Evolutionary conservation across 2,329 filamentous ascomycete genomes (phyloP), one percentile per base, ranked within the genome.

Genomic region (Venturia asperata): DNA sequence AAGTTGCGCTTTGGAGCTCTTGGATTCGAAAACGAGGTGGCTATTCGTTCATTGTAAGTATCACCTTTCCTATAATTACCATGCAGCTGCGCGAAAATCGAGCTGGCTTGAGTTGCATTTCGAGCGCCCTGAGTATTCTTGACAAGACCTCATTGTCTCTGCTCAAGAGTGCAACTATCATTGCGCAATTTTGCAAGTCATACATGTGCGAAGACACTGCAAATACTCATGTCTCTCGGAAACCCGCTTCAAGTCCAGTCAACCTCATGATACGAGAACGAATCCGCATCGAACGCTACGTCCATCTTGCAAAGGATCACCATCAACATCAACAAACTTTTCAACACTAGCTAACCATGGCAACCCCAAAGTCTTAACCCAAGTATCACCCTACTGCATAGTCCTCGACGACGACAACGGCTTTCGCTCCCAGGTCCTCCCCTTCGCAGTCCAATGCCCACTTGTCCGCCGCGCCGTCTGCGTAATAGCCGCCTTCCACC

Each of bases 321-420:
- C 9, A 11, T 41, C 39, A 41, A 11, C 39, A 41, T 41, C 39
- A 5, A 41, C 2, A 15, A 5, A 11, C 15, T 15, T 41, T 15
- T 45, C n/a, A 56, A 19, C 24, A 30, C 24, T 34, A 37, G 37
- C 52, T n/a, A 21, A 37, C 19, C 52, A 27, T 37, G 0, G 10
- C 0, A 34, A 34, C 30, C 30, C 13, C 21, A 5, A 10, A 58
- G 52, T 58, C 17, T 15, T 58, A 5, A 58, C 52, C 30, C 52
- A 58, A 37, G 27, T 58, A 58, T 58, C 52, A 37, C 52, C 52
- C 17, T 37, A 58, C 52, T 58, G 52, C 30, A 78, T 79, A 77
- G 76, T 79, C 0, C 72, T 78, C 0, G 67, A 77, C 11, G 77
- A 78, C 64, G 71, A 68, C 5, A 78, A 79, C 45, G 77, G 76